Evolutionary conservation across 805 yeast species (phyloP), one percentile per base, ranked within the genome.

Genomic region (Teunomyces aglyptinius): DNA sequence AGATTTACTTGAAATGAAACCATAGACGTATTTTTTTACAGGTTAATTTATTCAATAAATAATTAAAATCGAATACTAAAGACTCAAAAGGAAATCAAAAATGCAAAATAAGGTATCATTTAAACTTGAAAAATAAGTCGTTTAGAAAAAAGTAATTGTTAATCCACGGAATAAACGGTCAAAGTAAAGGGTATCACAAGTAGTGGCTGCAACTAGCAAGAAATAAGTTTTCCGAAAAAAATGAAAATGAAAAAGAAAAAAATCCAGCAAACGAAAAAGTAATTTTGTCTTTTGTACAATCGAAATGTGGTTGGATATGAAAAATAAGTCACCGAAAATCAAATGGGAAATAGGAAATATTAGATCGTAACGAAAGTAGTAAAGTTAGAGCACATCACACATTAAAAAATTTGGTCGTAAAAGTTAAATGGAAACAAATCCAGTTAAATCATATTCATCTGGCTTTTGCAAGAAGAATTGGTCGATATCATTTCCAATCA

Each of bases 381-480:
- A 16, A 31, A 29, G 18, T 8, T 19, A 26, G 22, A 22, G 19
- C 20, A 22, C 39, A 36, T 36, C 39, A 36, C 39, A 36, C 39
- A 15, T 36, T 20, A 36, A 34, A 34, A 20, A 34, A 18, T 12
- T 34, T 20, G 12, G 11, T 36, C 39, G 22, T 19, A 15, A 20
- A 22, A 22, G 24, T 44, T 44, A 56, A 26, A 49, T 43, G 12
- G 55, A 50, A 33, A 57, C 60, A 44, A 55, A 57, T 10, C 58
- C 56, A 54, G 50, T 51, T 31, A 63, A 59, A 13, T 36, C 39
- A 47, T 65, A 60, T n/a, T 60, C 68, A 2, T 63, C 66, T 26
- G 55, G 60, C 43, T 53, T 60, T 28, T 45, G 54, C 28, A 47
- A 46, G 35, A 65, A 54, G 44, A 59, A 60, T 19, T 60, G 59